phyloP scores from a whole-genome alignment of 129 eudicot genomes.

The Chrysanthemum makinoi region DNA sequence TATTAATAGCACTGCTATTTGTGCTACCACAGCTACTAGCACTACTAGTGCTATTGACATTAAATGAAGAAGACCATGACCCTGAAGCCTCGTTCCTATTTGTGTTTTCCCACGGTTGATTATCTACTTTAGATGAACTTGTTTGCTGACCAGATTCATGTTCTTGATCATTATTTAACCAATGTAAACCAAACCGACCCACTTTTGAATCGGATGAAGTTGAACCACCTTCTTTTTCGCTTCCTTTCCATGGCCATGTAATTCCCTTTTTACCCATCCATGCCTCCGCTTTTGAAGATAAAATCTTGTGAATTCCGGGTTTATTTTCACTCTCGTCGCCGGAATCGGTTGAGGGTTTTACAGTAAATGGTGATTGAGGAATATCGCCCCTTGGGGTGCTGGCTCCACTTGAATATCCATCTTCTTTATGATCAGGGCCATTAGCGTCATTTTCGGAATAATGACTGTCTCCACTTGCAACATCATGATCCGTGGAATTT shows the following conservation, averaged over 20 bases:
- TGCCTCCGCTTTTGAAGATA: slow-evolving; percentile 90
- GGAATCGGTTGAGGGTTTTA: slow-evolving; percentile 49
- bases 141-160: slow-evolving; percentile 43
- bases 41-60: slow-evolving; percentile 81
- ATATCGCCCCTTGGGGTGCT: slow-evolving; percentile 88
- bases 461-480: slow-evolving; percentile 71
- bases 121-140: slow-evolving; percentile 45
- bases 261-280: slow-evolving; percentile 81
- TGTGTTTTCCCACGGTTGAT: slow-evolving; percentile 40
- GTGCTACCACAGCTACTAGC: slow-evolving; percentile 86
- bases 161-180: slow-evolving; percentile 71
- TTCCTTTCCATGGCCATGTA: slow-evolving; percentile 96
- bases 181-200: slow-evolving; percentile 63
- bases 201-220: slow-evolving; percentile 41
- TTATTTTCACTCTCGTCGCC: slow-evolving; percentile 77
- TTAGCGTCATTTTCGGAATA: slow-evolving; percentile 47
- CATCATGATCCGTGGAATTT: slow-evolving; percentile 43
- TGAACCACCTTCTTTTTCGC: slow-evolving; percentile 52
- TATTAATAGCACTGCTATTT: slow-evolving; percentile 72
- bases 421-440: slow-evolving; percentile 66
- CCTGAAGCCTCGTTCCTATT: slow-evolving; percentile 74
- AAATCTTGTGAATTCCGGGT: slow-evolving; percentile 60
- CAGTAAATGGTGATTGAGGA: slow-evolving; percentile 45
- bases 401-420: slow-evolving; percentile 84
- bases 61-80: slow-evolving; percentile 70